Evolutionary conservation across 441 rosid genomes (phyloP), one percentile per base, ranked within the genome.

Genomic region (Bruguiera hainesii): DNA sequence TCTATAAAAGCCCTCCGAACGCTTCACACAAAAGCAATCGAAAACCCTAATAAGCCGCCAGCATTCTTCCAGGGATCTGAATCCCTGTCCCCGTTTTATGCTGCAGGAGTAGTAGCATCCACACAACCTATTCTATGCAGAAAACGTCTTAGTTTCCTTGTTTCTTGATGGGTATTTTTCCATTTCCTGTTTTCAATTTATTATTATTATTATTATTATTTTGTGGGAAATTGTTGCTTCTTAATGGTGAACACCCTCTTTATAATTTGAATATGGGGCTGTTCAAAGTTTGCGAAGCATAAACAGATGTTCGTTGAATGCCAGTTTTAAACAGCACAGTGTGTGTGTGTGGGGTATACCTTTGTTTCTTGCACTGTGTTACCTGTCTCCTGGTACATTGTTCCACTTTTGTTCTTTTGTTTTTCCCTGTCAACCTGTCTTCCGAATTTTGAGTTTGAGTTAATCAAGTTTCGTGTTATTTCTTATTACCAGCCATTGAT

Each of bases 341-440:
- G 86, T 56, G 49, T 67, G 25, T 20, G 56, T 26, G 26, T 26
- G 21, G 6, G 30, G 20, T 51, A 9, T 20, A 21, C 42, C 20
- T n/a, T 55, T 30, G 58, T 62, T 66, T 20, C 26, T 78, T 23
- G 76, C 81, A 69, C 79, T 71, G 81, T 65, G 85, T 76, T 87
- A 88, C 90, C 97, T 86, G 97, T 88, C 94, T 90, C 71, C 96
- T 90, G 93, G 90, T 76, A 87, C 64, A 89, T 73, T 19, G 57
- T 9, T 52, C 25, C 8, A 52, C 5, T 23, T 7, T 52, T 3
- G 11, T 21, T 52, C 21, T n/a, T 8, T 7, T 48, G 42, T 0
- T 31, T 2, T n/a, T 33, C 23, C 37, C 26, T 50, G 16, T 10
- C 60, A 26, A 7, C 1, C 9, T 21, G 37, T 33, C 37, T 26